These are phyloP conservation scores for Boletus tomentosulus DNA, from an alignment of 768 basidiomycete genomes.

Conservation along the genomic window DNA sequence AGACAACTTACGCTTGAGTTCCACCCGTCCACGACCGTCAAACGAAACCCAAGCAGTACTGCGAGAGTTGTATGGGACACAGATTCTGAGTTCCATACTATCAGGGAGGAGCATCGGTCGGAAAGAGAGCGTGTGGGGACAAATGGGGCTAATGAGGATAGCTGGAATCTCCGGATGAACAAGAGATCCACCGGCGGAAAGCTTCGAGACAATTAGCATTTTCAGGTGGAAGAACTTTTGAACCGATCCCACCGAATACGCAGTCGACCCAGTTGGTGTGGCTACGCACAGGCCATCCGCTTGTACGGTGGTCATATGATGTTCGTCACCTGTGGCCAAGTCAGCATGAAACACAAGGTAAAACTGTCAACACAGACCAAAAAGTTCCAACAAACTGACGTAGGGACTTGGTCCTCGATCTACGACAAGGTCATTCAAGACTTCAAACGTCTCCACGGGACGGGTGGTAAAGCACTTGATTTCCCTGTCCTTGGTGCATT, in stretches of 20 bases:
- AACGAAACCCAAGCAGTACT: conserved; percentile 99
- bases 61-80: conserved; percentile 97
- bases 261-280: conserved; percentile 97
- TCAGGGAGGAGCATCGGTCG: conserved; percentile 98
- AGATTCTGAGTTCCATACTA: conserved; percentile 96
- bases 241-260: conserved; percentile 73
- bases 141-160: conserved; percentile 93
- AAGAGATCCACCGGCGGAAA: conserved; percentile 96
- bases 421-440: conserved; percentile 93
- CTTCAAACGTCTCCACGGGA: conserved; percentile 95
- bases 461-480: conserved; percentile 97
- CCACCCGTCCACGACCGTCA: conserved; percentile 94
- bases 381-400: conserved; percentile 91
- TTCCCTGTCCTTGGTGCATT: conserved; percentile 78
- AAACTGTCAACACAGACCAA: conserved; percentile 57
- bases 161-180: conserved; percentile 98
- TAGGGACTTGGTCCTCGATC: conserved; percentile 98
- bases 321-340: conserved; percentile 75
- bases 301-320: conserved; percentile 99
- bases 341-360: conserved; percentile 3
- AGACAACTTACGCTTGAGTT: conserved; percentile 77
- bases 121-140: conserved; percentile 97
- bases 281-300: conserved; percentile 93
- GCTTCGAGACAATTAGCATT: conserved; percentile 32
- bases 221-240: background rate